phyloP scores from a whole-genome alignment of 2,329 filamentous ascomycete genomes.

The Teratosphaeria destructans region DNA sequence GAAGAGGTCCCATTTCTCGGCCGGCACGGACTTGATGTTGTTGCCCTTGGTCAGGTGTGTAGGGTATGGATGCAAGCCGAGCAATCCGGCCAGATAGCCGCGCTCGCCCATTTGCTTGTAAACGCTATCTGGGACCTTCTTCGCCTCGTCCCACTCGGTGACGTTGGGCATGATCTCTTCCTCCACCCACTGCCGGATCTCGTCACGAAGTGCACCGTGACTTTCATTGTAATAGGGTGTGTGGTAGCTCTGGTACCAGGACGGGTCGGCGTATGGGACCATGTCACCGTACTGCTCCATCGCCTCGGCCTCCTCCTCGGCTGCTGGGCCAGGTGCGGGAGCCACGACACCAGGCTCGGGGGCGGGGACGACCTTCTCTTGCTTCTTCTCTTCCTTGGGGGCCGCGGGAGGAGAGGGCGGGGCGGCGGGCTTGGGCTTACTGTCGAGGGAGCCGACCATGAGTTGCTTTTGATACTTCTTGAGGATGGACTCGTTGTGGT shows the following conservation, averaged over 20 bases:
- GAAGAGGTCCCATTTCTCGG: constrained; percentile 95
- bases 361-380: constrained; percentile 44
- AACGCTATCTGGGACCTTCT: constrained; percentile 74
- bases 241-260: constrained; percentile 65
- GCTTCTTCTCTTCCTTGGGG: constrained; percentile 36
- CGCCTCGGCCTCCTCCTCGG: constrained; percentile 53
- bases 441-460: constrained; percentile 78
- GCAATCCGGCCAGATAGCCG: constrained; percentile 84
- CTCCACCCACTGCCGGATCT: constrained; percentile 88
- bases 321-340: constrained; percentile 28
- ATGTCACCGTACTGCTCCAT: constrained; percentile 77
- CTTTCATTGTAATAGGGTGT: constrained; percentile 94
- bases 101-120: constrained; percentile 93
- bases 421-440: constrained; percentile 55
- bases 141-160: constrained; percentile 93
- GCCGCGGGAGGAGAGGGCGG: constrained; percentile 42
- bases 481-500: constrained; percentile 72
- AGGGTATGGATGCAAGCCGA: constrained; percentile 69
- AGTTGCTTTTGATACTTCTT: constrained; percentile 72
- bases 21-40: constrained; percentile 63
- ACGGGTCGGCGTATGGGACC: constrained; percentile 84
- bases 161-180: constrained; percentile 82
- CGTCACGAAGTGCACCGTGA: constrained; percentile 79
- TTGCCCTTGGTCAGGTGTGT: constrained; percentile 57
- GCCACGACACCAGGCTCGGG: constrained; percentile 47